A percentile compares a stretch with the other conserved stretches of the same genome.
These are phyloP conservation scores for Emydomyces testavorans DNA, from an alignment of 2,329 filamentous ascomycete genomes.

Conservation along the genomic window DNA sequence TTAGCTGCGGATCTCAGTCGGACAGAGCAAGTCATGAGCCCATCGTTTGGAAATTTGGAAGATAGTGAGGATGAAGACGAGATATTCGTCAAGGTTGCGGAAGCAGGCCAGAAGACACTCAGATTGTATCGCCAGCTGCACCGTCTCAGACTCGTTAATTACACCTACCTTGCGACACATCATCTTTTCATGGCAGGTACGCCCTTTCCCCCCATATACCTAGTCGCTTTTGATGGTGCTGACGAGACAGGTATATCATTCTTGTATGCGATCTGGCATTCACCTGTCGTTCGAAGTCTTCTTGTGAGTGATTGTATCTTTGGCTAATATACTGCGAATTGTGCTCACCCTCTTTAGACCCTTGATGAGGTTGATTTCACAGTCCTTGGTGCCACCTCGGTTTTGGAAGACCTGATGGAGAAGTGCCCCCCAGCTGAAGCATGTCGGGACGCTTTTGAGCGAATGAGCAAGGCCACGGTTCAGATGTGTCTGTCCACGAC, in stretches of 20 bases:
- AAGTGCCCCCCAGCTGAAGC: constrained; percentile 93
- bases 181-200: constrained; percentile 92
- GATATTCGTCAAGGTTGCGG: constrained; percentile 87
- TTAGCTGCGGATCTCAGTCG: constrained; percentile 65
- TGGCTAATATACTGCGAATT: background rate
- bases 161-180: constrained; percentile 89
- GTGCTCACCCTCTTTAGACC: constrained; percentile 37
- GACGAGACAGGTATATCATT: constrained; percentile 59
- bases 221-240: constrained; percentile 14
- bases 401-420: constrained; percentile 80
- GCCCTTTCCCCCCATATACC: constrained; percentile 17
- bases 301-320: constrained; percentile 50
- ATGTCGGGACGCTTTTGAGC: constrained; percentile 85
- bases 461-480: constrained; percentile 89
- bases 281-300: constrained; percentile 70
- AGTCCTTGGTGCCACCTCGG: constrained; percentile 81
- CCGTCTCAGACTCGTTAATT: constrained; percentile 78
- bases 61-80: constrained; percentile 65
- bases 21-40: constrained; percentile 48
- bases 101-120: constrained; percentile 85
- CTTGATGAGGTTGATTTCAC: constrained; percentile 98
- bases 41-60: constrained; percentile 37
- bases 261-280: constrained; percentile 95
- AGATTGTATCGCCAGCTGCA: constrained; percentile 85
- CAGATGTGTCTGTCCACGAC: constrained; percentile 86